Evolutionary conservation across 208 protist genomes (phyloP).

Genomic region (Trypanosoma cruzi): DNA sequence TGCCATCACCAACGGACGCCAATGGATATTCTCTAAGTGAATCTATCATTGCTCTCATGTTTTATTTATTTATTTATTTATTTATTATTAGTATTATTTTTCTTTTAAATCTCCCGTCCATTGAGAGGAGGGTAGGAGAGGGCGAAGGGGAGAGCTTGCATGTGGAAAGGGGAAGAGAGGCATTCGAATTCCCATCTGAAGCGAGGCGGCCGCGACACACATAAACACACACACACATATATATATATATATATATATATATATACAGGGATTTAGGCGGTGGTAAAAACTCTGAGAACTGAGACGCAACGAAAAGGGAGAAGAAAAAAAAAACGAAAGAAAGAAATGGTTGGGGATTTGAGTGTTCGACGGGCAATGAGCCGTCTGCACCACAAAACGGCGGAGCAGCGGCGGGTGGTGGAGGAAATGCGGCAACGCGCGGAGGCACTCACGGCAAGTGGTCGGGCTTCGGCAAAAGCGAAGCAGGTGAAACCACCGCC

Average conservation of each 20-base stretch:
- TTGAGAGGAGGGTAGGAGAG: not conserved
- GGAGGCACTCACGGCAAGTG: slow-evolving; percentile 55
- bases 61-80: slow-evolving; percentile 1
- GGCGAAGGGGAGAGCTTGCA: not conserved
- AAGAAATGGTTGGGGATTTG: slow-evolving; percentile 18
- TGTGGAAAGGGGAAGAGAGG: not conserved
- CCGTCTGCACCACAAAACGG: slow-evolving; percentile 50
- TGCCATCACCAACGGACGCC: too few species aligned
- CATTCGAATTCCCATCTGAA: not conserved
- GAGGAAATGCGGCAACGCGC: slow-evolving; percentile 57
- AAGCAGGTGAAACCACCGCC: slow-evolving; percentile 29
- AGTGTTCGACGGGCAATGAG: slow-evolving; percentile 56
- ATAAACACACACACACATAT: too few species aligned
- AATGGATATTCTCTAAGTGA: too few species aligned
- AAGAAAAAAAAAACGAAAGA: too few species aligned
- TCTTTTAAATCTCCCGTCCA: too few species aligned
- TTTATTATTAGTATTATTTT: too few species aligned
- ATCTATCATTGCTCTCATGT: not conserved
- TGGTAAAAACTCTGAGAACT: not conserved
- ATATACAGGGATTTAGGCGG: too few species aligned
- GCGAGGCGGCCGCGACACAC: not conserved
- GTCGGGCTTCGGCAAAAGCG: slow-evolving; percentile 18
- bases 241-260: too few species aligned
- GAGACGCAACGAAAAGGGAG: not conserved
- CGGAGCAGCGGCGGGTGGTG: slow-evolving; percentile 58